Conservation (phyloP, 768 basidiomycete genomes). For the Boletus reticulatus region DNA sequence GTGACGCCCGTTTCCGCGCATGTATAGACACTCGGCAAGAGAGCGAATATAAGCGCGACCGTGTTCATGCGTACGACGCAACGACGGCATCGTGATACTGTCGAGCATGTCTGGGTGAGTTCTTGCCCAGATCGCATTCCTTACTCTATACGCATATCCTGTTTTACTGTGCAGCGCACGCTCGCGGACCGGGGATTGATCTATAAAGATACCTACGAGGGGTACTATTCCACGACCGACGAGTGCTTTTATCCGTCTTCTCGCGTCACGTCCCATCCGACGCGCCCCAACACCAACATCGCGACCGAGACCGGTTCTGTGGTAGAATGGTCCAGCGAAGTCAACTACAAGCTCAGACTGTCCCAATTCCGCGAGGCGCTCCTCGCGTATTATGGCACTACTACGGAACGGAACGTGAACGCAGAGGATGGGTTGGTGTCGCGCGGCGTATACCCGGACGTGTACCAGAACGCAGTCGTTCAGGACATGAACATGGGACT, state of each 20-base stretch:
- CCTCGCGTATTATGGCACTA: constrained; percentile 45
- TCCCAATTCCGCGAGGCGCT: constrained; percentile 61
- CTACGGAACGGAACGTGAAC: constrained; percentile 17
- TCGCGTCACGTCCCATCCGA: constrained; percentile 23
- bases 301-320: constrained; percentile 72
- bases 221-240: constrained; percentile 92
- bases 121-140: too few relatives aligned
- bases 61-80: constrained; percentile 80
- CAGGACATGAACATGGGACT: constrained; percentile 42
- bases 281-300: constrained; percentile 30
- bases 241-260: constrained; percentile 73
- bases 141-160: too few relatives aligned
- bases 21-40: constrained; percentile 56
- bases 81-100: constrained; percentile 57
- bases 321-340: constrained; percentile 82
- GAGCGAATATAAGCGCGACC: constrained; percentile 65
- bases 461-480: constrained; percentile 54
- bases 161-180: constrained; percentile 37
- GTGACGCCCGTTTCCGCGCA: too few relatives aligned
- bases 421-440: constrained; percentile 9
- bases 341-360: constrained; percentile 88
- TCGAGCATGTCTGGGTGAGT: constrained; percentile 80
- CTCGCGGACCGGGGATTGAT: constrained; percentile 65
- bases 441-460: constrained; percentile 52
- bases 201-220: constrained; percentile 80